Evolutionary conservation across 2,329 filamentous ascomycete genomes (phyloP), one percentile per base, ranked within the genome.

Genomic region (Cercospora sesami): DNA sequence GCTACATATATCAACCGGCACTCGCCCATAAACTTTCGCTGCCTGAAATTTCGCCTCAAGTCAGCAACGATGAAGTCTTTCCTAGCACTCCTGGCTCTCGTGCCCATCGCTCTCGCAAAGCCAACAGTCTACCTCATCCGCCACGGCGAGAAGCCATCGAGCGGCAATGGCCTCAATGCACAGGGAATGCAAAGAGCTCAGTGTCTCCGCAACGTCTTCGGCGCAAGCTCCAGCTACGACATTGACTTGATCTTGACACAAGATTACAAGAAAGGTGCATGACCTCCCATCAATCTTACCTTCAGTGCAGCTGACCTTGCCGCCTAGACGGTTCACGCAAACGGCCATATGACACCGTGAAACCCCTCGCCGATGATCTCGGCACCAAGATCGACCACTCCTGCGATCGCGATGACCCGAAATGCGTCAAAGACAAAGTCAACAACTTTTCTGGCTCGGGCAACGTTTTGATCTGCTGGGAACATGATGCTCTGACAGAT

Each of bases 391-490:
- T 89, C 14, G 85, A 89, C 73, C 83, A 77, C 0, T 84, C 83
- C 1, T 89, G 87, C 73, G 82, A 85, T 65, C 83, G 86, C 14
- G 84, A 87, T 68, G 85, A 89, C 69, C 71, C 80, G 5, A 77
- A 82, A 5, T 89, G 87, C 67, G 87, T 89, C 18, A 79, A 80
- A 23, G 76, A 86, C 5, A 80, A 80, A 0, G 82, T 89, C 1
- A 65, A 73, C 0, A 84, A 85, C 0, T 60, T 61, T 61, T 66
- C 75, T 0, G 62, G 62, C 5, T 58, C 62, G 2, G 86, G 85
- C 1, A 89, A 89, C 70, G 85, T 90, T 58, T 76, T 90, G 55
- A 85, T 89, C 67, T 88, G 86, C 79, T 89, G 87, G 87, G 84
- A 89, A 72, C 87, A 89, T 74, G 79, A 82, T 62, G 78, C 79